phyloP scores from a whole-genome alignment of 768 basidiomycete genomes.

The Kwoniella sp. region DNA sequence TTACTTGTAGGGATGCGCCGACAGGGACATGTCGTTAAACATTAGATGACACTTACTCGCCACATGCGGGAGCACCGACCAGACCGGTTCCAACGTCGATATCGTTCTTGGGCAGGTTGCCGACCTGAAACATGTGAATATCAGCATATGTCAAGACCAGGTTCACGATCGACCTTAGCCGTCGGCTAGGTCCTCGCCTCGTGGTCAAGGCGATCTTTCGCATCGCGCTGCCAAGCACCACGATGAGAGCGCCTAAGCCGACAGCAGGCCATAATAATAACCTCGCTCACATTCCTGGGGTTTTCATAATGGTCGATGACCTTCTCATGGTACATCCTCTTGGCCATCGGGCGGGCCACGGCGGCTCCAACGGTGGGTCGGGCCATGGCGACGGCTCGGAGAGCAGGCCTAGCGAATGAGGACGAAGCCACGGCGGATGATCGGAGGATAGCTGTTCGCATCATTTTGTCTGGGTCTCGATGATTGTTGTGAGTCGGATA shows the following conservation, averaged over 20 bases:
- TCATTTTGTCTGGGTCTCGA: conserved; percentile 15
- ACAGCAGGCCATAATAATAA: too few relatives aligned
- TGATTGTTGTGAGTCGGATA: not conserved
- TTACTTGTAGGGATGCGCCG: too few relatives aligned
- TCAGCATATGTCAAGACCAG: not conserved
- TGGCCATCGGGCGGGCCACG: conserved; percentile 21
- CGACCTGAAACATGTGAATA: conserved; percentile 62
- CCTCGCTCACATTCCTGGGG: conserved; percentile 91
- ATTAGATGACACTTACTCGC: conserved; percentile 57
- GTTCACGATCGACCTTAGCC: not conserved
- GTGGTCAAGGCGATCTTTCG: too few relatives aligned
- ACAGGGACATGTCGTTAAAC: too few relatives aligned
- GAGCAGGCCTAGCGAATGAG: conserved; percentile 15
- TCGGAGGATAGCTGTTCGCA: conserved; percentile 23
- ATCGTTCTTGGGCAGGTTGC: conserved; percentile 89
- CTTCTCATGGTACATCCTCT: conserved; percentile 86
- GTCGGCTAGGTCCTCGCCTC: not conserved
- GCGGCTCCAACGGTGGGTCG: not conserved
- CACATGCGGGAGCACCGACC: conserved; percentile 94
- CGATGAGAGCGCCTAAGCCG: too few relatives aligned
- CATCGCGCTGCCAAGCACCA: too few relatives aligned
- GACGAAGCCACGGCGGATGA: conserved; percentile 26
- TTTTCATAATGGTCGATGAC: conserved; percentile 85
- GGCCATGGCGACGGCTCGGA: conserved; percentile 3
- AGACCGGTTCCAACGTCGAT: conserved; percentile 92